phyloP scores from a whole-genome alignment of 148 eudicot genomes.

The Camellia lanceoleosa region DNA sequence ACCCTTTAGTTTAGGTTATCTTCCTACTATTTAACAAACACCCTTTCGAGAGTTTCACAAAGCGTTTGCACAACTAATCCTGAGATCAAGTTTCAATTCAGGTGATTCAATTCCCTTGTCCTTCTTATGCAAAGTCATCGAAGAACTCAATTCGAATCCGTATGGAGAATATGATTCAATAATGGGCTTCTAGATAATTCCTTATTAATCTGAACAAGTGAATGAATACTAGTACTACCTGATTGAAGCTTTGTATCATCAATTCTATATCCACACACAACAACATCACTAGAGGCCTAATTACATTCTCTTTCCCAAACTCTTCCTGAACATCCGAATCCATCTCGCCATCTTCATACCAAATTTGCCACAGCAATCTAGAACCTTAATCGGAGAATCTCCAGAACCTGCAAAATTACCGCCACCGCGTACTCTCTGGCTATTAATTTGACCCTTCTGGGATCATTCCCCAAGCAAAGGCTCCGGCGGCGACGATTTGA shows the following conservation, averaged over 20 bases:
- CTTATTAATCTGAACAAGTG: constrained; percentile 54
- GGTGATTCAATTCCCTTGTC: constrained; percentile 51
- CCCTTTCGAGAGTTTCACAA: constrained; percentile 51
- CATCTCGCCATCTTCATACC: constrained; percentile 58
- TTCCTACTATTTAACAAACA: constrained; percentile 65
- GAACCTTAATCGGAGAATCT: constrained; percentile 53
- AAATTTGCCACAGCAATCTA: constrained; percentile 49
- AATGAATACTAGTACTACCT: constrained; percentile 47
- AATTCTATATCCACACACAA: constrained; percentile 51
- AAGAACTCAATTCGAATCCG: constrained; percentile 19
- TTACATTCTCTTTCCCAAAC: constrained; percentile 67
- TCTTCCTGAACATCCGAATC: constrained; percentile 62
- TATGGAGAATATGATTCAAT: constrained; percentile 17
- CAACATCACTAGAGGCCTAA: constrained; percentile 52
- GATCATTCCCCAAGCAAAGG: too few relatives aligned
- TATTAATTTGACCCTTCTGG: too few relatives aligned
- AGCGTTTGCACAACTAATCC: constrained; percentile 51
- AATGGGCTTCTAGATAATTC: constrained; percentile 36
- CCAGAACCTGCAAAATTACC: constrained; percentile 43
- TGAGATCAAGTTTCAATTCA: constrained; percentile 51
- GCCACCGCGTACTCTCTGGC: constrained; percentile 38
- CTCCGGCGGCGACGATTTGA: too few relatives aligned
- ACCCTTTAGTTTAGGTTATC: constrained; percentile 73
- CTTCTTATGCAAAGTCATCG: constrained; percentile 40
- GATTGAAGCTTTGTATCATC: constrained; percentile 38